phyloP scores from a whole-genome alignment of 345 rosid genomes.

The Erysimum cheiranthoides region DNA sequence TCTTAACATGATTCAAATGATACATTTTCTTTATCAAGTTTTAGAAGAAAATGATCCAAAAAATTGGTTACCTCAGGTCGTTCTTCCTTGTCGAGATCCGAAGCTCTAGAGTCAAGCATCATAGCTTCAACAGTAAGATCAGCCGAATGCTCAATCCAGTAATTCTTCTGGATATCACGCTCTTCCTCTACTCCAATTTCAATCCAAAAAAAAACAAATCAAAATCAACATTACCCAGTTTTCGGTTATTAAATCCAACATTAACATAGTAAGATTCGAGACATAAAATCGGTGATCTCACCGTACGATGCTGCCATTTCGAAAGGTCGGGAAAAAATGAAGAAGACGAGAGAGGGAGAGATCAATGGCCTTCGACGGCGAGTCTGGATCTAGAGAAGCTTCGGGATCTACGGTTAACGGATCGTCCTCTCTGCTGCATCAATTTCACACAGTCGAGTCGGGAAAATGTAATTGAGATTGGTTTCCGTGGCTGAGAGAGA shows the following conservation, averaged over 20 bases:
- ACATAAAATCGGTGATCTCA: slow-evolving; percentile 18
- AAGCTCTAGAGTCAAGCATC: slow-evolving; percentile 96
- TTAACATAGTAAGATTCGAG: neutral
- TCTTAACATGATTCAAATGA: neutral
- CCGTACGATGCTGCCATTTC: slow-evolving; percentile 58
- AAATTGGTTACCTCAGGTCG: slow-evolving; percentile 75
- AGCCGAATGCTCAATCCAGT: slow-evolving; percentile 81
- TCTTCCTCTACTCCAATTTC: slow-evolving; percentile 58
- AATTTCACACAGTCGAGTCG: slow-evolving; percentile 8
- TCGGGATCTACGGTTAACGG: slow-evolving; percentile 73
- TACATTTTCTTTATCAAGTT: no score
- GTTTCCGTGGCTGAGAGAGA: slow-evolving; percentile 8
- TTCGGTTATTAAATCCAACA: no score
- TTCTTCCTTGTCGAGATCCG: slow-evolving; percentile 96
- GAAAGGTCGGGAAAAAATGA: neutral
- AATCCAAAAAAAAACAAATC: neutral
- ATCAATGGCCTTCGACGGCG: slow-evolving; percentile 74
- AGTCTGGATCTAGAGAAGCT: slow-evolving; percentile 81
- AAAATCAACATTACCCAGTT: neutral
- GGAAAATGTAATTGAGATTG: neutral
- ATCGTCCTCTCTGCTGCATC: slow-evolving; percentile 82
- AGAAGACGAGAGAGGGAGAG: neutral
- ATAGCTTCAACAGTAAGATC: slow-evolving; percentile 83
- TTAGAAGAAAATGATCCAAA: no score
- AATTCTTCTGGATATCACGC: slow-evolving; percentile 76